Evolutionary conservation across 306 rosid genomes (phyloP).

Genomic region (Pterocarpus santalinus): DNA sequence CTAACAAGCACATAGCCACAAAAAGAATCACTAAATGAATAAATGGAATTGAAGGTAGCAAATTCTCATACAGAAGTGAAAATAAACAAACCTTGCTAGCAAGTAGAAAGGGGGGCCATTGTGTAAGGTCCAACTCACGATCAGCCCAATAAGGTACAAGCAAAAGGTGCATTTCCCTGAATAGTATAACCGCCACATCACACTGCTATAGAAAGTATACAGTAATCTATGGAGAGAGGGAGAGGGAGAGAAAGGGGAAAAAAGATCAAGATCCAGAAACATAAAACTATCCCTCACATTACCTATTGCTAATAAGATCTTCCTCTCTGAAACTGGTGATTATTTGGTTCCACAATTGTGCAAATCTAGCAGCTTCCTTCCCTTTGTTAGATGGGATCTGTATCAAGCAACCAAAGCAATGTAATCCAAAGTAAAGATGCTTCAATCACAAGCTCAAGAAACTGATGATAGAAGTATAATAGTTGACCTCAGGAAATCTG

Average conservation of each 20-base stretch:
- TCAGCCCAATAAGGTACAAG: slow-evolving; percentile 99
- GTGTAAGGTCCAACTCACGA: slow-evolving; percentile 82
- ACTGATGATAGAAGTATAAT: slow-evolving; percentile 10
- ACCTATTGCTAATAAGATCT: slow-evolving; percentile 93
- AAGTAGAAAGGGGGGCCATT: slow-evolving; percentile 99
- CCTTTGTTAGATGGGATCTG: slow-evolving; percentile 80
- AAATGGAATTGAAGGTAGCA: slow-evolving; percentile 23
- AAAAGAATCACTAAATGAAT: slow-evolving; percentile 31
- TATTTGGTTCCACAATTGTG: slow-evolving; percentile 97
- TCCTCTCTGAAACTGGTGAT: slow-evolving; percentile 94
- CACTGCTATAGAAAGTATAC: slow-evolving; percentile 11
- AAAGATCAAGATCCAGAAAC: slow-evolving; percentile 30
- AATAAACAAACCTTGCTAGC: slow-evolving; percentile 91
- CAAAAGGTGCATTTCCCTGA: slow-evolving; percentile 95
- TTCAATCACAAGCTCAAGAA: slow-evolving; percentile 30
- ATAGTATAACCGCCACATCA: slow-evolving; percentile 50
- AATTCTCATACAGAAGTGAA: slow-evolving; percentile 21
- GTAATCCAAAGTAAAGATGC: slow-evolving; percentile 19
- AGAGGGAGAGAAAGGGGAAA: neutral
- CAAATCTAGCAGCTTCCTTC: slow-evolving; percentile 92
- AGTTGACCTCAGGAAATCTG: slow-evolving; percentile 59
- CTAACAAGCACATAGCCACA: slow-evolving; percentile 54
- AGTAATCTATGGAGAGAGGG: neutral
- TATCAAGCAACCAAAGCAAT: slow-evolving; percentile 25
- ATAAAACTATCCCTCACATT: slow-evolving; percentile 32